These are phyloP conservation scores for Leptoxyphium fumago DNA, from an alignment of 2,329 filamentous ascomycete species.

Conservation along the genomic window DNA sequence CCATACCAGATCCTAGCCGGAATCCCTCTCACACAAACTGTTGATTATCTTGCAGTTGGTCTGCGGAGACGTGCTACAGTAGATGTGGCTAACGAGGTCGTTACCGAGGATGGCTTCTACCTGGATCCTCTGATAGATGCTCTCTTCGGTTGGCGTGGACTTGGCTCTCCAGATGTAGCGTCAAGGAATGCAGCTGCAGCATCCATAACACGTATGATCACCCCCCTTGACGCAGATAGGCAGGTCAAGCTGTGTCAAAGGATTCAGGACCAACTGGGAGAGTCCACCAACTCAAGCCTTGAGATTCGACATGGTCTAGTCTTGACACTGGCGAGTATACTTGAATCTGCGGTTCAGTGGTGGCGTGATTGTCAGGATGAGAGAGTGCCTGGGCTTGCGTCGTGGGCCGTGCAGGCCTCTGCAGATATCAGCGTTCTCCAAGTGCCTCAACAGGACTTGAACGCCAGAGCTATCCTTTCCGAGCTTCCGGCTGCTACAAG, in stretches of 20 bases:
- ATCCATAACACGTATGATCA: conserved; percentile 48
- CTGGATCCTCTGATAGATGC: conserved; percentile 56
- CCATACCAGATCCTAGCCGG: conserved; percentile 71
- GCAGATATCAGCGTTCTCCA: neutral
- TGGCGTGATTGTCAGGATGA: neutral
- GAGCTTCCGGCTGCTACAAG: conserved; percentile 15
- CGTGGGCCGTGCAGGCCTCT: neutral
- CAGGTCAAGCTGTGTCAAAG: conserved; percentile 23
- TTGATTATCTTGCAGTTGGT: conserved; percentile 89
- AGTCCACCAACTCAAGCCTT: conserved; percentile 42
- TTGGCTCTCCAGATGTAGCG: conserved; percentile 61
- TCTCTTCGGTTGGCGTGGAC: conserved; percentile 71
- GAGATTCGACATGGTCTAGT: conserved; percentile 57
- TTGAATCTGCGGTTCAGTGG: conserved; percentile 23
- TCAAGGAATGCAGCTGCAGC: conserved; percentile 58
- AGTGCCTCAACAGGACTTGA: conserved; percentile 1
- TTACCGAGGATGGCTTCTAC: conserved; percentile 47
- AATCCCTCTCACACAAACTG: conserved; percentile 71
- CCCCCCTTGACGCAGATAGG: conserved; percentile 22
- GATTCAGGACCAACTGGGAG: conserved; percentile 31
- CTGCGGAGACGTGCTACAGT: conserved; percentile 69
- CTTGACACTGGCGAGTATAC: conserved; percentile 44
- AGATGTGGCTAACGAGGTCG: conserved; percentile 56
- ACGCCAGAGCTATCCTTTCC: conserved; percentile 10
- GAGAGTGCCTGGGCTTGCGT: neutral